A percentile compares a stretch with the other conserved stretches of the same genome.
Conservation (phyloP, 768 basidiomycete genomes). For the Mycena polygramma region DNA sequence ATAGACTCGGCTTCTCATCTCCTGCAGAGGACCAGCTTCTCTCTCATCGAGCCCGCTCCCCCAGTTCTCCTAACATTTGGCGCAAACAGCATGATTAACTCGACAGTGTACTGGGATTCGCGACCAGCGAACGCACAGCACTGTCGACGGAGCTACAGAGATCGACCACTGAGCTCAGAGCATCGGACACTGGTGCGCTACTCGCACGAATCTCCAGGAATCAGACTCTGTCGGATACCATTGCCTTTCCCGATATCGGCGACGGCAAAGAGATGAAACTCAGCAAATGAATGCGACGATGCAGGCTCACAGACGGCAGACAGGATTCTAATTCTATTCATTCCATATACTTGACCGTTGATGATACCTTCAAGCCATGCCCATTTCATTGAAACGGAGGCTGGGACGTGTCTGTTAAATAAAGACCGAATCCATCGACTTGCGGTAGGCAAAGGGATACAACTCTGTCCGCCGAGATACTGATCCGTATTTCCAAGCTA, state of each 20-base stretch:
- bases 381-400: slow-evolving; percentile 25
- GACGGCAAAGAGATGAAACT: slow-evolving; percentile 20
- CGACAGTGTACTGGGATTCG: slow-evolving; percentile 8
- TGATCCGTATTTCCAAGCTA: slow-evolving; percentile 12
- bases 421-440: slow-evolving; percentile 24
- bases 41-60: slow-evolving; percentile 22
- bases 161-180: slow-evolving; percentile 22
- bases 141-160: slow-evolving; percentile 22
- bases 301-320: slow-evolving; percentile 21
- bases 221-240: slow-evolving; percentile 15
- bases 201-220: slow-evolving; percentile 26
- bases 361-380: slow-evolving; percentile 13
- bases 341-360: too few species aligned
- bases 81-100: slow-evolving; percentile 33
- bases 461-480: not conserved
- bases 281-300: slow-evolving; percentile 26
- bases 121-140: slow-evolving; percentile 25
- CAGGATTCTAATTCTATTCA: not conserved
- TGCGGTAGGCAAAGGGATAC: slow-evolving; percentile 4
- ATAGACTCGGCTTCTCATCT: too few species aligned
- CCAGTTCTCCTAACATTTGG: slow-evolving; percentile 19
- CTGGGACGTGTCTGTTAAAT: slow-evolving; percentile 28
- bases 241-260: slow-evolving; percentile 16
- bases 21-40: too few species aligned
- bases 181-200: not conserved